A percentile compares a stretch with the other conserved stretches of the same genome.
Evolutionary conservation across 805 yeast genomes (phyloP).

Genomic region (Lachancea sp.): DNA sequence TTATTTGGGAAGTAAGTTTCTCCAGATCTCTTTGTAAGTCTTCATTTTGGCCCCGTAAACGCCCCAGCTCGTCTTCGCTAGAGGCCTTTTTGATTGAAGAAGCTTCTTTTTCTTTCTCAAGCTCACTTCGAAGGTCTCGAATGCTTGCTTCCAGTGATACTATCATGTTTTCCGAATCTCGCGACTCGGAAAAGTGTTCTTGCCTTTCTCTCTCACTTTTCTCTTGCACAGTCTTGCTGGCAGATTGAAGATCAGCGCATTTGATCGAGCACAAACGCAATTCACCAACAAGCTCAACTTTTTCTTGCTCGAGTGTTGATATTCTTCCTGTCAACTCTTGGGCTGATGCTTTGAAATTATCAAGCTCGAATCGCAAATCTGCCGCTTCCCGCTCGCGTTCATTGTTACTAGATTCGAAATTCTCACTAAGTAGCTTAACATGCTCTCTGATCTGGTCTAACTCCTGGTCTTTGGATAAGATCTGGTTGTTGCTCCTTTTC

Average conservation of each 20-base stretch:
- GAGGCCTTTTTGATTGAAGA: constrained; percentile 1
- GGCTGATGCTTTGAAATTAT: neutral
- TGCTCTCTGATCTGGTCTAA: constrained; percentile 4
- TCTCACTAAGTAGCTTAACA: neutral
- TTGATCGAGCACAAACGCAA: neutral
- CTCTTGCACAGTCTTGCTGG: neutral
- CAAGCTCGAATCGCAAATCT: neutral
- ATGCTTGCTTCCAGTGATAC: neutral
- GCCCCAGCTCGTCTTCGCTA: neutral
- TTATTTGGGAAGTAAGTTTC: neutral
- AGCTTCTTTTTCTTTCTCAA: neutral
- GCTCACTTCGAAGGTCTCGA: constrained; percentile 1
- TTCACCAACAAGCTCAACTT: neutral
- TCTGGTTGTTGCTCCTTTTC: neutral
- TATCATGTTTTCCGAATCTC: neutral
- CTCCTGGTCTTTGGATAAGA: neutral
- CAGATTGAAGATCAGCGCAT: constrained; percentile 2
- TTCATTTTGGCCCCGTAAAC: neutral
- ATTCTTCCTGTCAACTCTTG: neutral
- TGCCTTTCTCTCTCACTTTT: neutral
- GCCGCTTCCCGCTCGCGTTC: neutral
- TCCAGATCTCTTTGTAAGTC: neutral
- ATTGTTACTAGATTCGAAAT: neutral
- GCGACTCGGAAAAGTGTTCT: neutral
- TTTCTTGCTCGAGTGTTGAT: neutral